These are phyloP conservation scores for Colletotrichum phormii DNA, from an alignment of 2,329 filamentous ascomycete genomes.

Conservation along the genomic window DNA sequence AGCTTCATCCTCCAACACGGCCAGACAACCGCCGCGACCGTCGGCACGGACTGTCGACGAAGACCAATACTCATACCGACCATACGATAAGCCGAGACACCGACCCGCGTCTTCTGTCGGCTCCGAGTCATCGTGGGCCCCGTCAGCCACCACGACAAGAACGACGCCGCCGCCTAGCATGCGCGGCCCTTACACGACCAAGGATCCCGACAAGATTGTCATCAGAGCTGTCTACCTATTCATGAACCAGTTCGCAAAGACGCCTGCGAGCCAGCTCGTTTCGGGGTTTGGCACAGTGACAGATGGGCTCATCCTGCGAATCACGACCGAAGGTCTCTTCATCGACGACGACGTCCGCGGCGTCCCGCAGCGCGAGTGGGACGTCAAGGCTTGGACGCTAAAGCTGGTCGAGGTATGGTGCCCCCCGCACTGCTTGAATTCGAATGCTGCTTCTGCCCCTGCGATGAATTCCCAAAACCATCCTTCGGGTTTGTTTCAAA, in stretches of 20 bases:
- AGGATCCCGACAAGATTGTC: constrained; percentile 95
- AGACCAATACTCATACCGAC: constrained; percentile 78
- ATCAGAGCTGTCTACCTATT: constrained; percentile 94
- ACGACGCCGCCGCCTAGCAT: constrained; percentile 86
- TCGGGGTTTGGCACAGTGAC: constrained; percentile 88
- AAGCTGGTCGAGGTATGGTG: constrained; percentile 93
- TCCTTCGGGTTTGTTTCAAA: constrained; percentile 57
- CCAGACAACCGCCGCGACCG: constrained; percentile 56
- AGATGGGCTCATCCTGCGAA: constrained; percentile 90
- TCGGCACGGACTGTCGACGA: constrained; percentile 73
- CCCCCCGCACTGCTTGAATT: constrained; percentile 70
- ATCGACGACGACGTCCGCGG: constrained; percentile 95
- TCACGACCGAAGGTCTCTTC: constrained; percentile 94
- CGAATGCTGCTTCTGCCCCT: constrained; percentile 55
- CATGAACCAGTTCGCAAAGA: constrained; percentile 87
- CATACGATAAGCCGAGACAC: constrained; percentile 78
- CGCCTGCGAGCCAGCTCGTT: constrained; percentile 90
- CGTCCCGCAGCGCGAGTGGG: constrained; percentile 97
- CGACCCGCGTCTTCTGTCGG: constrained; percentile 74
- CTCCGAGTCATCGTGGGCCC: constrained; percentile 88
- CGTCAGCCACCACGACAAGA: constrained; percentile 84
- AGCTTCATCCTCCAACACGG: constrained; percentile 36
- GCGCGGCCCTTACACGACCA: constrained; percentile 83
- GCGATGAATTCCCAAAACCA: constrained; percentile 52
- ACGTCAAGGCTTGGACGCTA: constrained; percentile 97